Evolutionary conservation across 306 rosid species (phyloP).

Genomic region (Pyrus bretschneideri): DNA sequence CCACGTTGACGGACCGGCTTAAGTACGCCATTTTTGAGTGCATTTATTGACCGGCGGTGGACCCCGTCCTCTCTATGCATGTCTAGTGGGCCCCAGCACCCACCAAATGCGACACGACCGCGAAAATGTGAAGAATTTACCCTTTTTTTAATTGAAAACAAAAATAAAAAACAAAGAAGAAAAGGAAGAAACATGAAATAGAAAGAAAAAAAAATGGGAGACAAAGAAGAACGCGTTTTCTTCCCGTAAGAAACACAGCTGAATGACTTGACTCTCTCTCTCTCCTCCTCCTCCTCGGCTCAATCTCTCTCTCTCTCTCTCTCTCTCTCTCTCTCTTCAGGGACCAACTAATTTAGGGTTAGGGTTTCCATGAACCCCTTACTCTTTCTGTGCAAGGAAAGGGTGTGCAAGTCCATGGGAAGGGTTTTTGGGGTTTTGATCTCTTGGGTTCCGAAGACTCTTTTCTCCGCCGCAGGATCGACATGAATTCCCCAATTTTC

Average conservation of each 20-base stretch:
- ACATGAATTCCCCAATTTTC: slow-evolving; percentile 37
- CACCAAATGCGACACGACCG: slow-evolving; percentile 20
- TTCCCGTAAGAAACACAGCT: slow-evolving; percentile 29
- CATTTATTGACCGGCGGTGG: slow-evolving; percentile 38
- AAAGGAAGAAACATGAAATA: neutral
- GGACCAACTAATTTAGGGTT: slow-evolving; percentile 38
- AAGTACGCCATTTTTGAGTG: neutral
- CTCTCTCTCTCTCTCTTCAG: neutral
- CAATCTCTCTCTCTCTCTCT: neutral
- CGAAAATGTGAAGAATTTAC: neutral
- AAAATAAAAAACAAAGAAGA: neutral
- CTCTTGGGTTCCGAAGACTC: slow-evolving; percentile 22
- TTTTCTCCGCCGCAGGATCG: slow-evolving; percentile 28
- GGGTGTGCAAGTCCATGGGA: slow-evolving; percentile 12
- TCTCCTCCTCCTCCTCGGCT: neutral
- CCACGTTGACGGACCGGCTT: neutral
- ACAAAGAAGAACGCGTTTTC: slow-evolving; percentile 60
- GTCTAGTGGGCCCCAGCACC: slow-evolving; percentile 24
- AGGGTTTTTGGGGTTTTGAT: slow-evolving; percentile 16
- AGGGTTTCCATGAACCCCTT: slow-evolving; percentile 52
- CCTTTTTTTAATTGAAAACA: neutral
- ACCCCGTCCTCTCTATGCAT: slow-evolving; percentile 11
- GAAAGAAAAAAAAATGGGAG: neutral
- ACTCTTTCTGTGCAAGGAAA: slow-evolving; percentile 12
- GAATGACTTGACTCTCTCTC: slow-evolving; percentile 31